A percentile compares a stretch with the other conserved stretches of the same genome.
These are phyloP conservation scores for Aspergillus pseudotamarii DNA, from an alignment of 2,329 filamentous ascomycete genomes.

Conservation along the genomic window DNA sequence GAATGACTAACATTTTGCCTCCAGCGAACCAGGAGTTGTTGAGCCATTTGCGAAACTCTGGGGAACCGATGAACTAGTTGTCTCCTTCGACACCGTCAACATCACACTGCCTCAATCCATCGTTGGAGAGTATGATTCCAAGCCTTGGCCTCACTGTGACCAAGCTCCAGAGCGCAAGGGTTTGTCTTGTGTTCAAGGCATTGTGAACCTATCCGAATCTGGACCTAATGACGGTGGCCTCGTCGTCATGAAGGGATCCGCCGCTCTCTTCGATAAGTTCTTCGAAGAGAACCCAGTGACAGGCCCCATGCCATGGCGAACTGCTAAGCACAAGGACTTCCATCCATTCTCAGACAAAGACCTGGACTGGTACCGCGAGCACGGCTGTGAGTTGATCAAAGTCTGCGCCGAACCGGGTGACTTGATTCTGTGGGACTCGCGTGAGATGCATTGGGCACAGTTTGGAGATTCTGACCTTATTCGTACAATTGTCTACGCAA, in stretches of 20 bases:
- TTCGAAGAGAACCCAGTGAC: constrained; percentile 16
- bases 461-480: constrained; percentile 18
- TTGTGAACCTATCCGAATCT: constrained; percentile 18
- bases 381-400: constrained; percentile 22
- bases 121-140: constrained; percentile 14
- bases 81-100: constrained; percentile 39
- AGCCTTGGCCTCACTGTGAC: constrained; percentile 16
- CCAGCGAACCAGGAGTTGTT: constrained; percentile 41
- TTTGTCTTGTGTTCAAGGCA: constrained; percentile 19
- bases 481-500: constrained; percentile 20
- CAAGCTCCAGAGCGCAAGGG: constrained; percentile 15
- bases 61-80: constrained; percentile 29
- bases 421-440: constrained; percentile 25
- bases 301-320: constrained; percentile 6
- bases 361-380: constrained; percentile 19
- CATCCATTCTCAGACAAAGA: constrained; percentile 17
- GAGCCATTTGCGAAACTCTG: constrained; percentile 47
- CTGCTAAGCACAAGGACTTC: constrained; percentile 19
- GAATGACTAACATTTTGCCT: neutral
- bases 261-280: constrained; percentile 18
- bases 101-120: constrained; percentile 44
- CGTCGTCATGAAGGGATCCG: constrained; percentile 16
- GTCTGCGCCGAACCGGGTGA: constrained; percentile 23
- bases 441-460: constrained; percentile 19
- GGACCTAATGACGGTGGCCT: constrained; percentile 24